A percentile compares a stretch with the other conserved stretches of the same genome.
These are phyloP conservation scores for Voacanga thouarsii DNA, from an alignment of 257 asterid species.

Conservation along the genomic window DNA sequence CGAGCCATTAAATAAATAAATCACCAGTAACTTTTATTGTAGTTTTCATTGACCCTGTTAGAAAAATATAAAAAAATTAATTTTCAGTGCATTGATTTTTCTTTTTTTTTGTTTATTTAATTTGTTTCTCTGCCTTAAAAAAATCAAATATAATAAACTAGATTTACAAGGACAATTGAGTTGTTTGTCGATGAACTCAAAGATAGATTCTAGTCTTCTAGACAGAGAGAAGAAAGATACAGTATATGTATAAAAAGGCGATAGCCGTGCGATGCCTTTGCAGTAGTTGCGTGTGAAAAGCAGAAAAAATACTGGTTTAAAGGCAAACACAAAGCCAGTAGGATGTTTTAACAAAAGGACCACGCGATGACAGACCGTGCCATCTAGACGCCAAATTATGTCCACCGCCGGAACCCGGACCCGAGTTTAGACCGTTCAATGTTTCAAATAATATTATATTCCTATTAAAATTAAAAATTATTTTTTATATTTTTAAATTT, in stretches of 20 bases:
- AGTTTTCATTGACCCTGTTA: neutral
- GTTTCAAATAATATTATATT: no score
- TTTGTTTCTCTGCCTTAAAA: no score
- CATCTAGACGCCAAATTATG: neutral
- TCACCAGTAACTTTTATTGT: neutral
- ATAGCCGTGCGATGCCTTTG: slow-evolving; percentile 39
- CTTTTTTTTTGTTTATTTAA: no score
- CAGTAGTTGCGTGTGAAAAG: slow-evolving; percentile 61
- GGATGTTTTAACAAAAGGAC: neutral
- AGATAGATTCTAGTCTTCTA: neutral
- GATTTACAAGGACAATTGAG: no score
- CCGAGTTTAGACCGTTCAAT: no score
- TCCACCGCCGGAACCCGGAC: neutral
- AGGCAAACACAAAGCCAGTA: slow-evolving; percentile 29
- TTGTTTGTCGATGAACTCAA: no score
- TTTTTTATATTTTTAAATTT: no score
- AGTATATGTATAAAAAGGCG: slow-evolving; percentile 31
- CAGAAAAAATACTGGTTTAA: slow-evolving; percentile 38
- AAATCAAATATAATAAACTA: no score
- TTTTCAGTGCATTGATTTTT: no score
- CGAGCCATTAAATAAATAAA: no score
- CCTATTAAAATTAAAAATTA: no score
- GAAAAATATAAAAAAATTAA: neutral
- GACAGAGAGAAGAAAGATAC: slow-evolving; percentile 1
- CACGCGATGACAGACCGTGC: slow-evolving; percentile 24